A percentile compares a stretch with the other conserved stretches of the same genome.
These are phyloP conservation scores for Citeromyces hawaiiensis DNA, from an alignment of 1,139 yeast species.

Conservation along the genomic window DNA sequence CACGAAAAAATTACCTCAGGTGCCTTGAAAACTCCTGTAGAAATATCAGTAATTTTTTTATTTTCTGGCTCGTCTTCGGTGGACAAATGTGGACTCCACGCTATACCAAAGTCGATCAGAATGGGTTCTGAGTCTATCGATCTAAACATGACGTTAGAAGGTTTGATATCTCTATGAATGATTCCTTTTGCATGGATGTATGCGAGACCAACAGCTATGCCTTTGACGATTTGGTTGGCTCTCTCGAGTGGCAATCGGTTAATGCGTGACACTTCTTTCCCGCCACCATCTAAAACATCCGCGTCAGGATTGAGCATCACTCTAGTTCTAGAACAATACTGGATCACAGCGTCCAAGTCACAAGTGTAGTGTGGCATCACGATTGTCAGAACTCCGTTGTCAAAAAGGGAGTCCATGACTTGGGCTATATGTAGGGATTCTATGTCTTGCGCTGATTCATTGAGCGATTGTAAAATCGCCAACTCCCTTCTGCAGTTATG, in stretches of 20 bases:
- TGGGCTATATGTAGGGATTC: constrained; percentile 11
- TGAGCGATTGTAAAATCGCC: constrained; percentile 17
- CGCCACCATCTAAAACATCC: constrained; percentile 5
- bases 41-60: constrained; percentile 53
- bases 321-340: constrained; percentile 14
- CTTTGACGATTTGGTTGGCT: constrained; percentile 21
- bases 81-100: constrained; percentile 26
- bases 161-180: constrained; percentile 86
- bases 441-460: constrained; percentile 2
- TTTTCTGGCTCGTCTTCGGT: constrained; percentile 29
- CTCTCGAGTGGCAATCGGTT: constrained; percentile 15
- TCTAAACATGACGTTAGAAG: constrained; percentile 54
- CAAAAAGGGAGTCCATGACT: constrained; percentile 17
- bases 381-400: constrained; percentile 24
- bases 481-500: constrained; percentile 31
- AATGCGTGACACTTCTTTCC: constrained; percentile 13
- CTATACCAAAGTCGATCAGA: constrained; percentile 72
- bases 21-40: constrained; percentile 69
- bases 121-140: constrained; percentile 20
- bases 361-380: constrained; percentile 24
- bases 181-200: constrained; percentile 43
- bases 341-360: constrained; percentile 21
- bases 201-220: constrained; percentile 32
- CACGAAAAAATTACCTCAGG: constrained; percentile 74
- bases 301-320: constrained; percentile 13